These are phyloP conservation scores for Litchi chinensis DNA, from an alignment of 345 rosid species.

Conservation along the genomic window DNA sequence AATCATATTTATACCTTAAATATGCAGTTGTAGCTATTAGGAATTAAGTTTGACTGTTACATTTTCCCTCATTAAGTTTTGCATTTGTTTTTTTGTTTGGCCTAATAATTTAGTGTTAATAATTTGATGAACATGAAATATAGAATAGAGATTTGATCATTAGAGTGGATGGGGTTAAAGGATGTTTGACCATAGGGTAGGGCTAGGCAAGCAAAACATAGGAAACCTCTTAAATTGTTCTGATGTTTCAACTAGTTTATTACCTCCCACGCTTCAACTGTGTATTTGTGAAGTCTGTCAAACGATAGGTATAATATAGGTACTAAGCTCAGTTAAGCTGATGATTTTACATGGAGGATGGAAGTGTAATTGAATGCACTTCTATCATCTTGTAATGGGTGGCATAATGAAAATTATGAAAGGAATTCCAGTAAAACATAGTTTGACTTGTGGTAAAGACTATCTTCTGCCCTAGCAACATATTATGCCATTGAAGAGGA, in stretches of 20 bases:
- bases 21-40: not conserved
- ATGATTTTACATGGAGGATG: not conserved
- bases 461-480: not conserved
- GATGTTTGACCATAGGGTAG: not conserved
- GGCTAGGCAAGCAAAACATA: not conserved
- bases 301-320: not conserved
- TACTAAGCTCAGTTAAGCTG: not conserved
- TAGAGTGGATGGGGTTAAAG: not conserved
- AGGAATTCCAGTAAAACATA: not conserved
- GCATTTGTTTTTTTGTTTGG: not conserved
- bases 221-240: not conserved
- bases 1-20: not conserved
- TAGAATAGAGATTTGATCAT: not conserved
- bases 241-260: not conserved
- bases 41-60: constrained; percentile 1
- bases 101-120: not conserved
- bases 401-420: not conserved
- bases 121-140: constrained; percentile 3
- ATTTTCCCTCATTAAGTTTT: not conserved
- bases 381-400: not conserved
- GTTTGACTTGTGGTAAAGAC: not conserved
- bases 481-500: not conserved
- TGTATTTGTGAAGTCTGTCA: not conserved
- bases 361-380: not conserved
- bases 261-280: not conserved